Conservation (phyloP, 192 early-diverging fungal species). For the Hyaloraphidium curvatum region DNA sequence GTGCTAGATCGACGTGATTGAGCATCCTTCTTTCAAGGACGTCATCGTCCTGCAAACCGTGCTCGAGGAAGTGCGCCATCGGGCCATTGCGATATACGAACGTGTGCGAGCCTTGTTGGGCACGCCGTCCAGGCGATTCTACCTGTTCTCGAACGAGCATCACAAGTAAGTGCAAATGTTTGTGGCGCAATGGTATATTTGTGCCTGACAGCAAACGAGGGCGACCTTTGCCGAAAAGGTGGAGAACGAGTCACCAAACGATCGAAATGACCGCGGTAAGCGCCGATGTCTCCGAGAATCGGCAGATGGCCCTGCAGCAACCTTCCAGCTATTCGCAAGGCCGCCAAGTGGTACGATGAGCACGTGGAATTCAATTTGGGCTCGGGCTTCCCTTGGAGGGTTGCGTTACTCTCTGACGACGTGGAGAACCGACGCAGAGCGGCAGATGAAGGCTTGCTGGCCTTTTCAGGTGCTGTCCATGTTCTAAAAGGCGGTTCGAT, state of each 20-base stretch:
- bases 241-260: constrained; percentile 73
- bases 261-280: constrained; percentile 75
- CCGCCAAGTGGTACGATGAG: constrained; percentile 60
- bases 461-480: constrained; percentile 29
- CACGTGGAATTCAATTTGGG: constrained; percentile 34
- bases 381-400: constrained; percentile 1
- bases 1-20: constrained; percentile 75
- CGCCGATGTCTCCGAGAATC: background rate
- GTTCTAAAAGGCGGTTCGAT: constrained; percentile 1
- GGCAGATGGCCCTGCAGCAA: background rate
- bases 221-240: constrained; percentile 72
- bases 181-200: background rate
- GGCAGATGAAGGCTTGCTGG: constrained; percentile 34
- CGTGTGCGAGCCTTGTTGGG: constrained; percentile 51
- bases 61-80: constrained; percentile 71
- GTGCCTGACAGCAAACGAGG: constrained; percentile 15
- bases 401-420: constrained; percentile 77
- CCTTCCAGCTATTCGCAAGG: constrained; percentile 57
- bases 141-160: constrained; percentile 92
- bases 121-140: constrained; percentile 59
- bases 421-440: constrained; percentile 64
- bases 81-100: constrained; percentile 59
- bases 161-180: constrained; percentile 26
- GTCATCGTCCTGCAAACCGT: constrained; percentile 90
- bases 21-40: constrained; percentile 66